Conservation (phyloP, 306 rosid species). For the Trifolium fragiferum region DNA sequence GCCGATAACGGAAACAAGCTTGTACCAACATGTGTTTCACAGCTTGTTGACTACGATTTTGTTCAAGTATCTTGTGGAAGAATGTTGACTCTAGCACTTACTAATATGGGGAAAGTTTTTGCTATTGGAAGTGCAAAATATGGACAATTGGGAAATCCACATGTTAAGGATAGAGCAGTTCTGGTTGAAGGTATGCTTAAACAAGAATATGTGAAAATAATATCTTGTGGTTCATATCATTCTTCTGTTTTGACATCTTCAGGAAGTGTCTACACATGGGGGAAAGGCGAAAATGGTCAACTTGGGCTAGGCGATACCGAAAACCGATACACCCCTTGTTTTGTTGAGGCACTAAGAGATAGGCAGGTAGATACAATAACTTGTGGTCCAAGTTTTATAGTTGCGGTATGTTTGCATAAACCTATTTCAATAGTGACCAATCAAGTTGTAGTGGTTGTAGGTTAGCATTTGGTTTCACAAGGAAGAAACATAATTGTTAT, state of each 20-base stretch:
- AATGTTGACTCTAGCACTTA: slow-evolving; percentile 75
- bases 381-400: slow-evolving; percentile 77
- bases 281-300: slow-evolving; percentile 75
- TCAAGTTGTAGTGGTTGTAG: slow-evolving; percentile 79
- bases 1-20: slow-evolving; percentile 62
- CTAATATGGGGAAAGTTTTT: slow-evolving; percentile 70
- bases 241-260: slow-evolving; percentile 70
- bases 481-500: slow-evolving; percentile 87
- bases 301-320: slow-evolving; percentile 75
- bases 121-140: slow-evolving; percentile 72
- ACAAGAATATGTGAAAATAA: slow-evolving; percentile 71
- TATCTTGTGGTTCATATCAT: slow-evolving; percentile 76
- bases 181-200: slow-evolving; percentile 75
- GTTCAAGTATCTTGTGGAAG: slow-evolving; percentile 87
- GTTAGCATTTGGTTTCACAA: slow-evolving; percentile 73
- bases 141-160: slow-evolving; percentile 81
- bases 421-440: slow-evolving; percentile 71
- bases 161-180: slow-evolving; percentile 59
- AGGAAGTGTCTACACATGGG: slow-evolving; percentile 80
- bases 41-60: slow-evolving; percentile 75
- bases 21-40: slow-evolving; percentile 74
- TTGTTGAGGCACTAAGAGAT: slow-evolving; percentile 68
- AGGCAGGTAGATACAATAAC: slow-evolving; percentile 68
- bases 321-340: slow-evolving; percentile 65
- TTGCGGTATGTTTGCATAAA: slow-evolving; percentile 81